Evolutionary conservation across 768 basidiomycete species (phyloP), one percentile per base, ranked within the genome.

Genomic region (Arthromyces matolae): DNA sequence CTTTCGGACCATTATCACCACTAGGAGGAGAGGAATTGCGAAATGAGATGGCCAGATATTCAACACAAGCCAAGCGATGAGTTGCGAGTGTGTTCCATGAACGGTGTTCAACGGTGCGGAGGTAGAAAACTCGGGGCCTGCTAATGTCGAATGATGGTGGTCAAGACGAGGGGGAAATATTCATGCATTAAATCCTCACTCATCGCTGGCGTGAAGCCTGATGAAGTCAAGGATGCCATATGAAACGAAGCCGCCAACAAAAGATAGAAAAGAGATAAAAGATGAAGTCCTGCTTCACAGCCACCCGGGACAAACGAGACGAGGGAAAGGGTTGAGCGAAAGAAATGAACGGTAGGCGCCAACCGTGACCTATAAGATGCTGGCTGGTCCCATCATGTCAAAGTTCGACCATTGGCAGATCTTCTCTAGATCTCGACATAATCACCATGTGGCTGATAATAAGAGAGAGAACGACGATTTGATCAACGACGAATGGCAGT

Each of bases 31-130:
- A 16, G 75, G 76, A 19, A 79, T 68, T 5, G 74, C 75, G 44
- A 77, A 60, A 53, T 77, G 75, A 10, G 76, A 74, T 2, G 77
- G 69, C 72, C 72, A 77, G 54, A 74, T 67, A 49, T 77, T 76
- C 48, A 79, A 56, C 18, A 75, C 62, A 53, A 77, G 63, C 50
- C 71, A 77, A 10, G 60, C 60, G 4, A 73, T 52, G 18, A 77
- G 61, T 46, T 75, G 64, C 19, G 59, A 51, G 53, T 71, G 66
- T 4, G 69, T 74, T 23, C 70, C 75, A 42, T 66, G 66, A 36
- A 77, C 64, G 41, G 74, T 71, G 44, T 75, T 73, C 8, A 67
- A 56, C 13, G 58, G 31, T 31, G 22, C 34, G 22, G 45, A 38
- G 13, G 34, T n/a, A n/a, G n/a, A n/a, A n/a, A n/a, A n/a, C n/a